Evolutionary conservation across 768 basidiomycete species (phyloP).

Genomic region (Coprinopsis cinerea): DNA sequence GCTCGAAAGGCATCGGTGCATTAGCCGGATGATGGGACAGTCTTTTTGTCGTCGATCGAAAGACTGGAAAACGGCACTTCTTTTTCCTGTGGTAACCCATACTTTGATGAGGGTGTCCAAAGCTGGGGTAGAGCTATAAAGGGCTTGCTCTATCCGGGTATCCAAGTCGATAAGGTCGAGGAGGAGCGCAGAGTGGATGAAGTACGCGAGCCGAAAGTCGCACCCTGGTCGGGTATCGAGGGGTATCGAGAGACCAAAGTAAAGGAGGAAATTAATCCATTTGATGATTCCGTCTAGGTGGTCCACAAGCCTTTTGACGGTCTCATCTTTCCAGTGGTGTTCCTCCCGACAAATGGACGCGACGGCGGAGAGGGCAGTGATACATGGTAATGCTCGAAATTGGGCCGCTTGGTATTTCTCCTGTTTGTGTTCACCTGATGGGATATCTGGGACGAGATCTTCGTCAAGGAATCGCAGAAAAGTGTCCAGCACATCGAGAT

Average conservation of each 20-base stretch:
- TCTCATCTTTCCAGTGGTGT: background rate
- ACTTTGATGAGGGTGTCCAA: background rate
- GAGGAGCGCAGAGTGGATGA: background rate
- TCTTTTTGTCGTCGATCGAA: too few relatives aligned
- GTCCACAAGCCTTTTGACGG: background rate
- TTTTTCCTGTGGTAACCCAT: background rate
- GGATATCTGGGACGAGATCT: constrained; percentile 1
- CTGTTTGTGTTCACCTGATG: background rate
- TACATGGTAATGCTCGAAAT: background rate
- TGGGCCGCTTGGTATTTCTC: too few relatives aligned
- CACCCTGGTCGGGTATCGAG: too few relatives aligned
- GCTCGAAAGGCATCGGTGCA: too few relatives aligned
- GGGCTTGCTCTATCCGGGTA: too few relatives aligned
- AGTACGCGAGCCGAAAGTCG: background rate
- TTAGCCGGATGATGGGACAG: too few relatives aligned
- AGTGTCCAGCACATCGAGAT: background rate
- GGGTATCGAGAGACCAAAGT: background rate
- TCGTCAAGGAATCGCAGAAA: background rate
- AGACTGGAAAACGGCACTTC: background rate
- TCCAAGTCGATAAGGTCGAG: background rate
- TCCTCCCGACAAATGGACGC: background rate
- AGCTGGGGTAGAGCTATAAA: background rate
- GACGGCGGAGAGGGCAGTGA: background rate
- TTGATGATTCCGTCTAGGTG: background rate
- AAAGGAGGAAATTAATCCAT: background rate